Evolutionary conservation across 805 yeast species (phyloP).

Genomic region (Torulaspora quercuum): DNA sequence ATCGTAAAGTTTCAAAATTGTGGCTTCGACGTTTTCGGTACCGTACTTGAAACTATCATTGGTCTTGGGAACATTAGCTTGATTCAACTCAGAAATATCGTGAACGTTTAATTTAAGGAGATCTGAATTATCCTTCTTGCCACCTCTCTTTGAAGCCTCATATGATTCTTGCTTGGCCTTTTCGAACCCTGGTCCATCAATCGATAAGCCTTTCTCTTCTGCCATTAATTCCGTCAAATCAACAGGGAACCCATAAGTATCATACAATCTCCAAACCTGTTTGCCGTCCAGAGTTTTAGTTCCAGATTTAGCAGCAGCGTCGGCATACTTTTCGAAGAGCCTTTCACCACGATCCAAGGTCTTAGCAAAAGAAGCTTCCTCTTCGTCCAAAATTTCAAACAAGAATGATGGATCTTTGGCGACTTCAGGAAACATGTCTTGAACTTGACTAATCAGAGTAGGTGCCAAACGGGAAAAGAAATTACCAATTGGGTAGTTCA

Average conservation of each 20-base stretch:
- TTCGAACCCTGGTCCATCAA: slow-evolving; percentile 91
- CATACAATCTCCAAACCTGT: slow-evolving; percentile 98
- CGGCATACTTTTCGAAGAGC: slow-evolving; percentile 89
- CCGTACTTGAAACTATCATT: slow-evolving; percentile 80
- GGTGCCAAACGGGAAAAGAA: slow-evolving; percentile 92
- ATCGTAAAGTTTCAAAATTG: slow-evolving; percentile 66
- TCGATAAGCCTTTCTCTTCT: slow-evolving; percentile 90
- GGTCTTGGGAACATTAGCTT: slow-evolving; percentile 66
- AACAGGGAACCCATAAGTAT: slow-evolving; percentile 98
- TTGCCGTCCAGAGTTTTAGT: slow-evolving; percentile 79
- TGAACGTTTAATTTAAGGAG: slow-evolving; percentile 87
- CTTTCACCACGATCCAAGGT: slow-evolving; percentile 98
- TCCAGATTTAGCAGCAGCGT: slow-evolving; percentile 69
- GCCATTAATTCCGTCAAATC: slow-evolving; percentile 98
- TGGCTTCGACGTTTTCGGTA: slow-evolving; percentile 62
- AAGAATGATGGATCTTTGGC: slow-evolving; percentile 65
- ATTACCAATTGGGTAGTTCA: slow-evolving; percentile 91
- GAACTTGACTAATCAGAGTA: slow-evolving; percentile 83
- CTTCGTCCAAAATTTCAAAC: slow-evolving; percentile 91
- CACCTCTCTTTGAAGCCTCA: slow-evolving; percentile 93
- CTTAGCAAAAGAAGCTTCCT: slow-evolving; percentile 90
- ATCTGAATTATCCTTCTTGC: slow-evolving; percentile 54
- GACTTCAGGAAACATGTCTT: slow-evolving; percentile 89
- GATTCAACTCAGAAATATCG: slow-evolving; percentile 65
- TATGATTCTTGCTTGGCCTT: slow-evolving; percentile 82